phyloP scores from a whole-genome alignment of 2,329 filamentous ascomycete species.

The Ascocoryne sarcoides region DNA sequence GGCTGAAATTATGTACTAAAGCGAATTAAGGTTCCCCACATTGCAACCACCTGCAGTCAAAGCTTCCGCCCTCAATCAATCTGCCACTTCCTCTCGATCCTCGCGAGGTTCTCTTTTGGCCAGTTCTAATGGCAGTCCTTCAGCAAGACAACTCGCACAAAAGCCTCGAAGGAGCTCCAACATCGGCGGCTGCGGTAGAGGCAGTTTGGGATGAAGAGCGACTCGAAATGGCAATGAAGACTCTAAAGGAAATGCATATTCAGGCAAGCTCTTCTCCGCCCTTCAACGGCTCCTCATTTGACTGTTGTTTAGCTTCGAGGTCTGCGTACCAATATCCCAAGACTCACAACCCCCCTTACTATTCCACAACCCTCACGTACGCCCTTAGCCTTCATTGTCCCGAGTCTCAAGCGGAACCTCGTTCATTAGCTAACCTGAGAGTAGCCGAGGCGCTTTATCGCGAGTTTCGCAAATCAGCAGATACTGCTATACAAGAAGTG shows the following conservation, averaged over 20 bases:
- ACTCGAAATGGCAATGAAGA: conserved; percentile 25
- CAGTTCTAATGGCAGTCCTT: too few species aligned
- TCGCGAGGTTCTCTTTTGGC: too few species aligned
- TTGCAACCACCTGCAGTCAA: too few species aligned
- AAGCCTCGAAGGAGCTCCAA: too few species aligned
- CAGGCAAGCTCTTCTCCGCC: conserved; percentile 23
- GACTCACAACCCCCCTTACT: conserved; percentile 43
- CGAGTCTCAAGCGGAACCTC: not conserved
- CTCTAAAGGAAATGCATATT: conserved; percentile 30
- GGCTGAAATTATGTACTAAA: too few species aligned
- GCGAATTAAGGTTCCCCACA: too few species aligned
- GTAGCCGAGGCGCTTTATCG: conserved; percentile 42
- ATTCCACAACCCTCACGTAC: conserved; percentile 43
- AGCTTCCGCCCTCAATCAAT: too few species aligned
- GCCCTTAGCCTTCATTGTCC: conserved; percentile 14
- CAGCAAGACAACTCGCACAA: too few species aligned
- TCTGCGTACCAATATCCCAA: conserved; percentile 40
- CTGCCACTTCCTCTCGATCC: too few species aligned
- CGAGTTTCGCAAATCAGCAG: conserved; percentile 40
- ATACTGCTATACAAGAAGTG: conserved; percentile 41
- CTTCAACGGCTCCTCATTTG: too few species aligned
- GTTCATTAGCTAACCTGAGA: too few species aligned
- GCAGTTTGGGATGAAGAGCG: conserved; percentile 27
- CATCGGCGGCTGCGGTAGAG: conserved; percentile 4
- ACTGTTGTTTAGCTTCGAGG: conserved; percentile 35